Conservation (phyloP, 805 yeast genomes). For the Wickerhamiella galacta region DNA sequence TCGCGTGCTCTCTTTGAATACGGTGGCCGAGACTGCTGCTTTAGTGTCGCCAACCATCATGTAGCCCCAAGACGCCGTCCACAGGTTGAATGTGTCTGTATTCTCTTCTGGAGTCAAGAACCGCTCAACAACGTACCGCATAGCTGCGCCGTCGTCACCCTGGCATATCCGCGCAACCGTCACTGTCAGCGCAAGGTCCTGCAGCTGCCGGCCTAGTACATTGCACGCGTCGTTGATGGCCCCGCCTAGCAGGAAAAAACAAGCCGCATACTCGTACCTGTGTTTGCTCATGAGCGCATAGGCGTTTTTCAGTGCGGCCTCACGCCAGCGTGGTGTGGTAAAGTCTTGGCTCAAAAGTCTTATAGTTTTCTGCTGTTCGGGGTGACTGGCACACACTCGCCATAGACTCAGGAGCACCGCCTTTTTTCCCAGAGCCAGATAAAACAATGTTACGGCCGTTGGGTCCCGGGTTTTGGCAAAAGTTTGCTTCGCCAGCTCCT, state of each 20-base stretch:
- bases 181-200: conserved; percentile 59
- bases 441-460: conserved; percentile 51
- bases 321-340: conserved; percentile 54
- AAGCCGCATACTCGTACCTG: conserved; percentile 72
- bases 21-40: conserved; percentile 22
- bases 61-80: conserved; percentile 69
- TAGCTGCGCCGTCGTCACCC: conserved; percentile 36
- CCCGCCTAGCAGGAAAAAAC: conserved; percentile 67
- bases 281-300: conserved; percentile 81
- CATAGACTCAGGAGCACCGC: conserved; percentile 65
- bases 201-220: conserved; percentile 49
- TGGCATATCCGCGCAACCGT: conserved; percentile 67
- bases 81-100: conserved; percentile 23
- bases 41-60: conserved; percentile 41
- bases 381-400: conserved; percentile 58
- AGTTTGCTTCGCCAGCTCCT: conserved; percentile 53
- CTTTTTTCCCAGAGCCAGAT: conserved; percentile 62
- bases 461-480: conserved; percentile 58
- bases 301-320: conserved; percentile 86
- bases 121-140: conserved; percentile 20
- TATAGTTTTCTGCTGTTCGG: conserved; percentile 70
- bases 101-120: neutral
- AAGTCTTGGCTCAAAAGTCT: conserved; percentile 68
- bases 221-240: conserved; percentile 60
- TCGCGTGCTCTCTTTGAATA: neutral